Base-by-base conservation (phyloP, 2,329 filamentous ascomycete species). In the Trichoderma koningii region DNA sequence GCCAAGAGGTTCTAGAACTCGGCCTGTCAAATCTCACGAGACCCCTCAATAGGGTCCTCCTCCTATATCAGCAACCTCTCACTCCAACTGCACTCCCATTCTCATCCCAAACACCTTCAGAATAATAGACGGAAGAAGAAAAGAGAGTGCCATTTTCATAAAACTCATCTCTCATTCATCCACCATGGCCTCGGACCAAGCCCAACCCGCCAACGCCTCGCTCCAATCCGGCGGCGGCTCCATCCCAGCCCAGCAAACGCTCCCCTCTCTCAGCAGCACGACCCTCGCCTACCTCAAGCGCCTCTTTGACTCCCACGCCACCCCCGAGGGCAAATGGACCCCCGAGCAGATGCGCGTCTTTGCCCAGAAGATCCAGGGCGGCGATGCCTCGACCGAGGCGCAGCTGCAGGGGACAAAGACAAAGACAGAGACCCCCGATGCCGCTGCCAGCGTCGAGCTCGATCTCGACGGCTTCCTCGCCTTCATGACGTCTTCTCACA, bases 401-500 rank as follows among this genome's bases (percentile, higher is more conserved):
- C 69, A 67, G 7, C 68, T 74, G 38, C 71, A 75, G n/a, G 65
- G 69, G 28, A 7, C 28, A 34, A 10, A 4, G 9, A 9, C 21
- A 59, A 28, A 6, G 21, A 23, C 21, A 23, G 21, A 7, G 10
- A 10, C 69, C 28, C 67, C 73, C 14, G 75, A 77, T 15, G 34
- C 12, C 14, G 34, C 12, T 3, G 34, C 34, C 34, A 38, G 14
- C 10, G 34, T 38, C 34, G 34, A 38, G 34, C 73, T 85, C 68
- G 81, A 83, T 66, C 77, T 85, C 51, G 71, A 75, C 51, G 77
- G 72, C 63, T 87, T 87, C 69, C 71, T 86, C 30, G 70, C 71
- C n/a, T 87, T 85, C 76, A 86, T 87, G 81, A 81, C 80, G 3
- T 86, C 84, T 28, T 67, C 79, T 3, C 77, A 79, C 14, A 77